These are phyloP conservation scores for Hippophae gyantsensis DNA, from an alignment of 306 rosid genomes.

Conservation along the genomic window DNA sequence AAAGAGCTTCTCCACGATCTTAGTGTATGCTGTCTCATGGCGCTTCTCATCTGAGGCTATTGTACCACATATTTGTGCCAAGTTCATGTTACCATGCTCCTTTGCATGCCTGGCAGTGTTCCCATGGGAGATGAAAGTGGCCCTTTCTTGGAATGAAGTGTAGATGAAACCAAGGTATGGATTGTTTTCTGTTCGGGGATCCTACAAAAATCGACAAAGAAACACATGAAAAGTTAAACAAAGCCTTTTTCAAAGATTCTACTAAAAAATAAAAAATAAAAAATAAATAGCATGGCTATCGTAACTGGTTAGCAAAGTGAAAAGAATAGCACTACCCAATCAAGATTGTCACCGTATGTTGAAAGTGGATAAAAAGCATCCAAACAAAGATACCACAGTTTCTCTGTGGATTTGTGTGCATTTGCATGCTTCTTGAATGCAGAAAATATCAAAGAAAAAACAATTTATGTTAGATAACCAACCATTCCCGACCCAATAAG, in stretches of 20 bases:
- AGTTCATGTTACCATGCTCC: slow-evolving; percentile 63
- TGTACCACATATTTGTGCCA: slow-evolving; percentile 85
- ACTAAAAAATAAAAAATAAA: not conserved
- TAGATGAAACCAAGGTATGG: slow-evolving; percentile 87
- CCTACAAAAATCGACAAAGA: slow-evolving; percentile 26
- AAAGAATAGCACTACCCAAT: no score
- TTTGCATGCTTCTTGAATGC: not conserved
- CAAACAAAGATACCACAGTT: not conserved
- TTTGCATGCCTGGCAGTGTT: slow-evolving; percentile 93
- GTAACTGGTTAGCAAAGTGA: no score
- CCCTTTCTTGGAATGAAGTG: slow-evolving; percentile 91
- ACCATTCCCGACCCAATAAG: slow-evolving; percentile 92
- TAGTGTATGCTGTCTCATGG: slow-evolving; percentile 87
- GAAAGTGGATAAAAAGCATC: no score
- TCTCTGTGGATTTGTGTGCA: not conserved
- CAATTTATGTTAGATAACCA: slow-evolving; percentile 18
- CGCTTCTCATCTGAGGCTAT: slow-evolving; percentile 91
- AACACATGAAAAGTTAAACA: slow-evolving; percentile 1
- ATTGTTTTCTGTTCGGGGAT: slow-evolving; percentile 80
- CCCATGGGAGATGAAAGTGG: slow-evolving; percentile 85
- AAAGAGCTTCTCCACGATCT: slow-evolving; percentile 75
- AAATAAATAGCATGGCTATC: no score
- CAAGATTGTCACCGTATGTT: no score
- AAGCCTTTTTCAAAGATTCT: not conserved
- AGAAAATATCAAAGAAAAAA: not conserved